These are phyloP conservation scores for Rhizopus stolonifer DNA, from an alignment of 371 early-diverging fungal species.

Conservation along the genomic window DNA sequence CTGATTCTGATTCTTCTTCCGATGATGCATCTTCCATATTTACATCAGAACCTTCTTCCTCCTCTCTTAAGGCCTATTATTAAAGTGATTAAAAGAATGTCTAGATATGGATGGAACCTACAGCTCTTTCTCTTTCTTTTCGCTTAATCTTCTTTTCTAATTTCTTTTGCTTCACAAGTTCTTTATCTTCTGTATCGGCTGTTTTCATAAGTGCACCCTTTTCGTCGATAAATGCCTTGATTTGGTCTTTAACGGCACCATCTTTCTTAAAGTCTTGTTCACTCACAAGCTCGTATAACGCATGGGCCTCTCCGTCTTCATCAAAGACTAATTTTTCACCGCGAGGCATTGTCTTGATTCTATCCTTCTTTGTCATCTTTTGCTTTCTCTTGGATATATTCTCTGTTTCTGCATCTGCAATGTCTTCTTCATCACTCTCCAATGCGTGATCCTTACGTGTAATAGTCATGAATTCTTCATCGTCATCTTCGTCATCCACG, in stretches of 20 bases:
- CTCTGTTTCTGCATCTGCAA: conserved; percentile 13
- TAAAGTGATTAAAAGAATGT: not conserved
- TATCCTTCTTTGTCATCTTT: conserved; percentile 70
- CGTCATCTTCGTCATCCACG: conserved; percentile 48
- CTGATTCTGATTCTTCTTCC: conserved; percentile 26
- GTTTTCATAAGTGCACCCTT: conserved; percentile 60
- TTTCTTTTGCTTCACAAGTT: conserved; percentile 64
- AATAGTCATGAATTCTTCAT: conserved; percentile 80
- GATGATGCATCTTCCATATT: conserved; percentile 17
- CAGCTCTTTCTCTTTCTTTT: conserved; percentile 63
- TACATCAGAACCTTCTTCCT: conserved; percentile 12
- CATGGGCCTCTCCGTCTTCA: conserved; percentile 87
- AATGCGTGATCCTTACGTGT: conserved; percentile 74
- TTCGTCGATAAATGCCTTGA: conserved; percentile 67
- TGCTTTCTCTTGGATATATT: conserved; percentile 72
- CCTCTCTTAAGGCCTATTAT: conserved; percentile 5
- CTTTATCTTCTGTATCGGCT: conserved; percentile 77
- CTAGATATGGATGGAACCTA: conserved; percentile 14
- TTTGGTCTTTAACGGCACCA: conserved; percentile 65
- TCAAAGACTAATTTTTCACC: conserved; percentile 84
- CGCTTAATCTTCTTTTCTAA: conserved; percentile 68
- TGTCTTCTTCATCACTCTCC: conserved; percentile 43
- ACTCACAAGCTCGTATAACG: conserved; percentile 75
- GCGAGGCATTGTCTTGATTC: conserved; percentile 64
- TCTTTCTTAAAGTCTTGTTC: conserved; percentile 77